Evolutionary conservation across 2,329 filamentous ascomycete genomes (phyloP).

Genomic region (Fusarium albidum): DNA sequence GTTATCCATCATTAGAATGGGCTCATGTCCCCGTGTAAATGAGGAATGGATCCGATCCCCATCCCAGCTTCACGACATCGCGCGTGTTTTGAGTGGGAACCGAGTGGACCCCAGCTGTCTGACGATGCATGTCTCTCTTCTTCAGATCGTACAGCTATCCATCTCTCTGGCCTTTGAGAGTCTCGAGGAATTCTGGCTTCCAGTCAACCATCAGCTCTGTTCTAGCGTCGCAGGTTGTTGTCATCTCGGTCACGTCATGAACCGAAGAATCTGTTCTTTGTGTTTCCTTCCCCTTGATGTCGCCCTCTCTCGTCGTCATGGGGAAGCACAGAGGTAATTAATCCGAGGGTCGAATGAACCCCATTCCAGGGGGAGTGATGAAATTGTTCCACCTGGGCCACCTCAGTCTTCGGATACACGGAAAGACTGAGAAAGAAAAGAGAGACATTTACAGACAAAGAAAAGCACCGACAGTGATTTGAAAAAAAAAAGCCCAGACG

Average conservation of each 20-base stretch:
- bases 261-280: background rate
- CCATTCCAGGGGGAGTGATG: conserved; percentile 7
- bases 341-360: background rate
- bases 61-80: conserved; percentile 29
- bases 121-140: background rate
- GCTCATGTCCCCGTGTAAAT: background rate
- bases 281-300: background rate
- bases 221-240: conserved; percentile 23
- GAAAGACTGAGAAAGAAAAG: background rate
- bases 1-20: background rate
- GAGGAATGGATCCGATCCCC: conserved; percentile 20
- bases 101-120: conserved; percentile 15
- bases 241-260: conserved; percentile 11
- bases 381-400: background rate
- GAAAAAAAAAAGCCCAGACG: conserved; percentile 12
- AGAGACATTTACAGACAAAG: background rate
- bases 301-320: background rate
- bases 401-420: too few species aligned
- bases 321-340: background rate
- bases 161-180: conserved; percentile 13
- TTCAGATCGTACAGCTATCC: background rate
- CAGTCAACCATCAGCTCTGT: conserved; percentile 14
- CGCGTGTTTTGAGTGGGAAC: conserved; percentile 27
- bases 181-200: conserved; percentile 22
- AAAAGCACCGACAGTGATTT: background rate